phyloP scores from a whole-genome alignment of 179 eudicot genomes.

The Patellifolia procumbens region DNA sequence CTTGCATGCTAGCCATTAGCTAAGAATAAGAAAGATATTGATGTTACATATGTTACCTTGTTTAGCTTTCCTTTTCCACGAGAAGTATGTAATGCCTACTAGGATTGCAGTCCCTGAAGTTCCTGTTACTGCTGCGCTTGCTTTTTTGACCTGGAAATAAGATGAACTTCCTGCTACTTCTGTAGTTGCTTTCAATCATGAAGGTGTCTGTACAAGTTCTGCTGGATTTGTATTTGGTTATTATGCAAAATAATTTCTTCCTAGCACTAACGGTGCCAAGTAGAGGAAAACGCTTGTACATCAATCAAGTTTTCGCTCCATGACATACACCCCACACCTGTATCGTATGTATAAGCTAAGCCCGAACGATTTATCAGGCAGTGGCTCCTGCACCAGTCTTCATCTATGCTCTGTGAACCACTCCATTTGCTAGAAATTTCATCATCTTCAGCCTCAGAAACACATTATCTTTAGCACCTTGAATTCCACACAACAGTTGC shows the following conservation, averaged over 20 bases:
- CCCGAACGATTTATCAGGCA: conserved; percentile 8
- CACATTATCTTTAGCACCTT: conserved; percentile 30
- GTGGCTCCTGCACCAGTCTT: conserved; percentile 12
- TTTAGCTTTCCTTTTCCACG: background rate
- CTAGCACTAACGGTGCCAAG: conserved; percentile 20
- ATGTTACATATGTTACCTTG: conserved; percentile 4
- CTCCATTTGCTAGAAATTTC: conserved; percentile 41
- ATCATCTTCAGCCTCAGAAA: conserved; percentile 31
- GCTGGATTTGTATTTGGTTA: background rate
- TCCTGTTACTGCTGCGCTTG: background rate
- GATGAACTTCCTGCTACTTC: no score
- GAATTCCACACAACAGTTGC: conserved; percentile 26
- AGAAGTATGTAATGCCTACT: background rate
- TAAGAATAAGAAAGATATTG: no score
- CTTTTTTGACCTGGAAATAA: background rate
- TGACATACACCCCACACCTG: conserved; percentile 20
- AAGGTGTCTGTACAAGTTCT: background rate
- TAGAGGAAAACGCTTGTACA: conserved; percentile 13
- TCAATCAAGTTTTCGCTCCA: conserved; percentile 21
- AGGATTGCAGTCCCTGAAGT: background rate
- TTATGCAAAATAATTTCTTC: background rate
- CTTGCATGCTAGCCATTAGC: no score
- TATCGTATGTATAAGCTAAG: conserved; percentile 18
- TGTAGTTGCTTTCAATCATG: no score
- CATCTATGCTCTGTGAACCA: conserved; percentile 18